Evolutionary conservation across 345 rosid genomes (phyloP).

Genomic region (Abelmoschus esculentus): DNA sequence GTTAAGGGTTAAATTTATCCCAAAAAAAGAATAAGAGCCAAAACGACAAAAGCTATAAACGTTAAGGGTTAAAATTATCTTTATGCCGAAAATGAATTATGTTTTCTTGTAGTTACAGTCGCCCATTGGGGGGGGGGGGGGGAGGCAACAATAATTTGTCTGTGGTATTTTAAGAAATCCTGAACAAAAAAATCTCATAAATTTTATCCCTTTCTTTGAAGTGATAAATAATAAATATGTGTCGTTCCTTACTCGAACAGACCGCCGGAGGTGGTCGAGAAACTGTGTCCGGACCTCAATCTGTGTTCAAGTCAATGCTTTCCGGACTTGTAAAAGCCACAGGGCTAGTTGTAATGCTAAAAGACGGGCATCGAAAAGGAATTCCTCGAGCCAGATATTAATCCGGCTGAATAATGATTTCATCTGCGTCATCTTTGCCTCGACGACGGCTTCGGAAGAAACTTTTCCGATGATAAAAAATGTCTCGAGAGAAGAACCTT

Average conservation of each 20-base stretch:
- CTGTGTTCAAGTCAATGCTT: conserved; percentile 35
- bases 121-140: not conserved
- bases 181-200: not conserved
- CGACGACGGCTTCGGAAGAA: not conserved
- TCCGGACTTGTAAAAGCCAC: conserved; percentile 58
- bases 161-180: not conserved
- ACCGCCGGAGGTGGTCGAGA: conserved; percentile 13
- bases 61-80: too few relatives aligned
- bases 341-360: conserved; percentile 48
- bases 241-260: conserved; percentile 11
- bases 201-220: not conserved
- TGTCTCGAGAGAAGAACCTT: conserved; percentile 67
- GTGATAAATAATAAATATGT: conserved; percentile 2
- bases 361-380: conserved; percentile 57
- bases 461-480: conserved; percentile 38
- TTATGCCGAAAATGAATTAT: too few relatives aligned
- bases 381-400: conserved; percentile 41
- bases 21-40: too few relatives aligned
- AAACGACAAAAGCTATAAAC: too few relatives aligned
- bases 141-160: not conserved
- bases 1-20: too few relatives aligned
- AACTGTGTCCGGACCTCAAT: not conserved
- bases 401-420: conserved; percentile 36
- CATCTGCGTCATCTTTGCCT: conserved; percentile 55
- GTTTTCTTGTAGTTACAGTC: not conserved